phyloP scores from a whole-genome alignment of 1,139 yeast species.

The Diutina sp. region DNA sequence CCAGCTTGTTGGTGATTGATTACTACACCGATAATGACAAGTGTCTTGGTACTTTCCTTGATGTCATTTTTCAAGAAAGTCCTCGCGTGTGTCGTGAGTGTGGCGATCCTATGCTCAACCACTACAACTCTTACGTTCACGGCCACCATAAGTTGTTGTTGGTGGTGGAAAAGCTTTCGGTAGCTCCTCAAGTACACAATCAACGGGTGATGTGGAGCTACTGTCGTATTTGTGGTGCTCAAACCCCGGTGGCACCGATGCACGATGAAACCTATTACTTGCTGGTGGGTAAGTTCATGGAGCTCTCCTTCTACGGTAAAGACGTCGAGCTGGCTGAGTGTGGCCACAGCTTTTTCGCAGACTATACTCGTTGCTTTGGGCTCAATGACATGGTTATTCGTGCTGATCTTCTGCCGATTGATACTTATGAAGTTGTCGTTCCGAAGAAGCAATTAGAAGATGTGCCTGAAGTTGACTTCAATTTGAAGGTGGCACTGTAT shows the following conservation, averaged over 20 bases:
- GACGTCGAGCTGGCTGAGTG: conserved; percentile 36
- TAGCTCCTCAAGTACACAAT: conserved; percentile 16
- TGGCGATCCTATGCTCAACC: conserved; percentile 58
- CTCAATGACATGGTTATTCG: conserved; percentile 68
- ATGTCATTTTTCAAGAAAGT: conserved; percentile 64
- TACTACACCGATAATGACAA: conserved; percentile 87
- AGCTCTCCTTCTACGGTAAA: conserved; percentile 71
- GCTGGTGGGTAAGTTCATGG: conserved; percentile 88
- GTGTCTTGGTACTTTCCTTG: conserved; percentile 81
- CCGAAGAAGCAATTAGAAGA: conserved; percentile 67
- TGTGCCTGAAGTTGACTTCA: conserved; percentile 61
- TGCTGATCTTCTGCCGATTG: conserved; percentile 66
- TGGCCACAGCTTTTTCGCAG: conserved; percentile 65
- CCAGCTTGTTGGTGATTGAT: conserved; percentile 69
- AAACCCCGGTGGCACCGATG: conserved; percentile 77
- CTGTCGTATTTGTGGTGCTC: conserved; percentile 65
- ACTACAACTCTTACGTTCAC: conserved; percentile 81
- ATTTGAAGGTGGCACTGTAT: conserved; percentile 54
- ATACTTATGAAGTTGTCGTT: conserved; percentile 62
- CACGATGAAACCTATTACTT: conserved; percentile 82
- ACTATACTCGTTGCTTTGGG: conserved; percentile 77
- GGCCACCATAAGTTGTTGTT: conserved; percentile 77
- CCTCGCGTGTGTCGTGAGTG: conserved; percentile 67
- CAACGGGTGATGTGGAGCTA: conserved; percentile 81
- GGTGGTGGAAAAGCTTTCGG: conserved; percentile 37